Evolutionary conservation across 2,329 filamentous ascomycete species (phyloP), one percentile per base, ranked within the genome.

Genomic region (Stagonosporopsis cucurbitacearum): DNA sequence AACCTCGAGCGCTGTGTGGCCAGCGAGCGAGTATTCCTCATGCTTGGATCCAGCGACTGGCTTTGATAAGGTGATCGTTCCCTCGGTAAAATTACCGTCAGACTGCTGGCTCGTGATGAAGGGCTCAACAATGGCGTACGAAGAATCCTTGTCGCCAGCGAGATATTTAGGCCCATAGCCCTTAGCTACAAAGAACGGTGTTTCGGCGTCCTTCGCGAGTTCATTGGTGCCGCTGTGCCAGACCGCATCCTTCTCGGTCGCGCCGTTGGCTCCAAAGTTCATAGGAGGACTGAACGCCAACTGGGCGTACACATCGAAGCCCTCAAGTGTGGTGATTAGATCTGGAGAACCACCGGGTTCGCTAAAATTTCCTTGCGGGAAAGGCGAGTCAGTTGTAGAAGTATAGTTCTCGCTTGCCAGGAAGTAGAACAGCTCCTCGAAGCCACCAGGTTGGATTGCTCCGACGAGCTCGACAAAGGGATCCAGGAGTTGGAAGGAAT

Each of bases 401-500:
- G 70, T 69, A 57, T 71, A 76, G 54, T 78, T 77, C 3, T 62
- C 64, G 15, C 62, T 61, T 19, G 69, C 72, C 37, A 79, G 72
- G 48, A 70, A 67, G 63, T 78, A 79, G 66, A 81, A 81, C 4
- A 80, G 72, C 2, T 77, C 70, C 70, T 82, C 80, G 46, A 82
- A 81, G n/a, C 79, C 79, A 28, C 80, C 79, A 2, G 80, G 80
- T 7, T 73, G 69, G 41, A 82, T 77, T 0, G 80, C 72, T 2
- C 80, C 80, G 1, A 78, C 72, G 64, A 82, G 74, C 58, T 81
- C 76, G 4, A 78, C 80, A 58, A 81, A 78, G 0, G 79, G 78
- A 50, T 82, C 79, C 12, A 80, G 62, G 15, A 81, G 70, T 61
- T 80, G 78, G 69, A 81, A 82, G 3, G 79, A 80, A 56, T 82